Evolutionary conservation across 2,329 filamentous ascomycete genomes (phyloP), one percentile per base, ranked within the genome.

Genomic region (Diplocarpon mali): DNA sequence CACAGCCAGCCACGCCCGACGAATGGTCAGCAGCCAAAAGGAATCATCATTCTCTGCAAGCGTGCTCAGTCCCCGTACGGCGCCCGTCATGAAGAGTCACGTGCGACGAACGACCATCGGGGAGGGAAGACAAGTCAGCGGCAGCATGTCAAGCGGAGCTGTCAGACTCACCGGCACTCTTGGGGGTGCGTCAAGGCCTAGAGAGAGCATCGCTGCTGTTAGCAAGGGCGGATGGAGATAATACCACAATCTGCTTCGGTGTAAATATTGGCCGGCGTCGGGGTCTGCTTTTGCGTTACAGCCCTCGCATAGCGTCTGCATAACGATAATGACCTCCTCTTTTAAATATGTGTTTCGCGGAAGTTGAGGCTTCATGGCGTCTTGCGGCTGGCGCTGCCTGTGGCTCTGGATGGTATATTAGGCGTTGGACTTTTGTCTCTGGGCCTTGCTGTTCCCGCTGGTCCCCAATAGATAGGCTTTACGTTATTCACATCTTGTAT

Each of bases 11-110:
- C 78, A 82, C 50, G 78, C 80, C 20, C 69, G 80, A 35, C 69
- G 80, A 12, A 82, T 84, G 76, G 74, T 78, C 32, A 78, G 73
- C 57, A 72, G 69, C 38, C 73, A 78, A 28, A 76, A 75, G 53
- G 74, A 75, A 35, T 67, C 69, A 39, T 71, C 74, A 14, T 68
- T 66, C 56, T 72, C 72, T 48, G 64, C 65, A 32, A 75, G 70
- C 45, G 76, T 83, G 12, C 64, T 83, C 40, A 79, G 76, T 53
- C 80, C 80, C 24, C 68, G 78, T 29, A 70, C 69, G 24, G 67
- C 75, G 14, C 72, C 77, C 1, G 69, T 82, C 24, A 69, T 72
- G 55, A 83, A 82, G 59, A 52, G 42, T n/a, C 30, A 49, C 35
- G 50, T 45, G n/a, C 52, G 60, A 14, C 49, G 60, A 2, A 60